phyloP scores from a whole-genome alignment of 257 asterid genomes.

The Primulina huaijiensis region DNA sequence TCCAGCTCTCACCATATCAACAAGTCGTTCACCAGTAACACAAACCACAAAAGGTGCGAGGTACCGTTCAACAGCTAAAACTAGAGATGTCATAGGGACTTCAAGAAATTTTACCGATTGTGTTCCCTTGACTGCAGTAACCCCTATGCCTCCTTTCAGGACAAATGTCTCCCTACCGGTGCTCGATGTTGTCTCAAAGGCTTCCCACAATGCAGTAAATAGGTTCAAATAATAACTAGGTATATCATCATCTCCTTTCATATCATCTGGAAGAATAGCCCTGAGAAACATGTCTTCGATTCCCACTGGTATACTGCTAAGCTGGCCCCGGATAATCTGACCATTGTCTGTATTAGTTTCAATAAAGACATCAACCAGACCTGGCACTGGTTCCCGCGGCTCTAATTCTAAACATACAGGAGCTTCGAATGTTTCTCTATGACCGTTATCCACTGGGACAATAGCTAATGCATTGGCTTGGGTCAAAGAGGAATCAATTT shows the following conservation, averaged over 20 bases:
- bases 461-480: constrained; percentile 59
- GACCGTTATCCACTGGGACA: constrained; percentile 59
- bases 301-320: constrained; percentile 70
- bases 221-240: constrained; percentile 52
- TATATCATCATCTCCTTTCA: constrained; percentile 42
- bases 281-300: constrained; percentile 94
- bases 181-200: constrained; percentile 74
- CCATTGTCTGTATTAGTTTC: constrained; percentile 80
- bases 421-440: constrained; percentile 44
- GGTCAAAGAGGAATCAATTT: constrained; percentile 33
- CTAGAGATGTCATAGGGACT: constrained; percentile 50
- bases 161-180: constrained; percentile 76
- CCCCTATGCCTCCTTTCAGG: constrained; percentile 87
- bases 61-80: constrained; percentile 62
- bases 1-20: constrained; percentile 54
- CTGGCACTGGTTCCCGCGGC: constrained; percentile 88
- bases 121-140: constrained; percentile 78
- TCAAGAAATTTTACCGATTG: constrained; percentile 82
- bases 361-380: constrained; percentile 64
- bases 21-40: constrained; percentile 75
- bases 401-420: constrained; percentile 78
- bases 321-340: constrained; percentile 70
- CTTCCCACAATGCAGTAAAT: constrained; percentile 91
- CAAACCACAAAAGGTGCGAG: constrained; percentile 80
- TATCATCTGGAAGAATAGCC: constrained; percentile 68